phyloP scores from a whole-genome alignment of 2,329 filamentous ascomycete genomes.

The Zopfia rhizophila region DNA sequence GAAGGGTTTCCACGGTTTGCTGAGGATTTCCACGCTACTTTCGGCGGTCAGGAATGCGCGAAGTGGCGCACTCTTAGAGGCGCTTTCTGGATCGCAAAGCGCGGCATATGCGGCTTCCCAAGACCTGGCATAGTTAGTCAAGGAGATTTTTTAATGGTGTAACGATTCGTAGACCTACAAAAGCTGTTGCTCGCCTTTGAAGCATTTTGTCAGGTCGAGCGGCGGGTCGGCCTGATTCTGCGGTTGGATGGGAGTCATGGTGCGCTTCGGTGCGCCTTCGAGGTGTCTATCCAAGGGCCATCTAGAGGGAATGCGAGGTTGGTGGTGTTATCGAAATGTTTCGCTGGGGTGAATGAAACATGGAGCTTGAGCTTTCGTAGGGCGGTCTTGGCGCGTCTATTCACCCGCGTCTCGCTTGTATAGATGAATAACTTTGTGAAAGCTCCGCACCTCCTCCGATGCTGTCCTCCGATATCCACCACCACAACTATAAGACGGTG shows the following conservation, averaged over 20 bases:
- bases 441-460: neutral
- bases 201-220: slow-evolving; percentile 84
- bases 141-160: neutral
- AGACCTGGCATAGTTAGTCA: slow-evolving; percentile 65
- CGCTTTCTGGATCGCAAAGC: slow-evolving; percentile 61
- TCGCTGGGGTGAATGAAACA: slow-evolving; percentile 31
- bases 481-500: neutral
- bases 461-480: neutral
- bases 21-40: slow-evolving; percentile 74
- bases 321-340: slow-evolving; percentile 21
- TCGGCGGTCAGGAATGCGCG: slow-evolving; percentile 76
- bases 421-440: too few relatives aligned
- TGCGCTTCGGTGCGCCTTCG: slow-evolving; percentile 48
- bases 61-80: slow-evolving; percentile 54
- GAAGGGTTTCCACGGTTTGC: slow-evolving; percentile 75
- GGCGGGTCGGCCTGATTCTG: slow-evolving; percentile 74
- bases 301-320: slow-evolving; percentile 28
- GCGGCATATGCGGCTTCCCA: slow-evolving; percentile 68
- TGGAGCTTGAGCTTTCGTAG: too few relatives aligned
- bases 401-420: too few relatives aligned
- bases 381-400: too few relatives aligned
- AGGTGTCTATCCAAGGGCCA: slow-evolving; percentile 43
- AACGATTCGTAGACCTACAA: slow-evolving; percentile 69
- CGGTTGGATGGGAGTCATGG: slow-evolving; percentile 46
- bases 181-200: slow-evolving; percentile 81